Percentiles rank a stretch among this genome's conserved stretches.
Evolutionary conservation across 2,329 filamentous ascomycete species (phyloP).

Genomic region (Hortaea werneckii): DNA sequence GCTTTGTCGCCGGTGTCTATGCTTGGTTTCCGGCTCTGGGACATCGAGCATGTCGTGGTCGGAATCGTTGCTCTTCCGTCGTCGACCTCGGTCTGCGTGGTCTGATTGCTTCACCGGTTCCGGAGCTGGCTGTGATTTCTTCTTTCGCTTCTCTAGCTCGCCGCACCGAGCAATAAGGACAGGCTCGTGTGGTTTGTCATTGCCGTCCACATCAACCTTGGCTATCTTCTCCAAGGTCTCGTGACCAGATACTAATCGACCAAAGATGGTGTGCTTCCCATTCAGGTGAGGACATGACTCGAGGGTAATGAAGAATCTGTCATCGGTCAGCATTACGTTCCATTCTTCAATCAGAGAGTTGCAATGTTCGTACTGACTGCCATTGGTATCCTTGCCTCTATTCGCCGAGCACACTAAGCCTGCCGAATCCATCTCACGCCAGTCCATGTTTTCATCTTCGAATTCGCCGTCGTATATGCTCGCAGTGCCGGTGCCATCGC

Average conservation of each 20-base stretch:
- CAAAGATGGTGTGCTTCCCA: slow-evolving; percentile 34
- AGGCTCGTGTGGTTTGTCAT: slow-evolving; percentile 26
- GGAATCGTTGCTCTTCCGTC: slow-evolving; percentile 18
- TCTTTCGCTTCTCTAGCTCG: slow-evolving; percentile 28
- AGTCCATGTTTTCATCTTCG: slow-evolving; percentile 32
- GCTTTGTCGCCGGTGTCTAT: slow-evolving; percentile 23
- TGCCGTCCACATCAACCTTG: slow-evolving; percentile 27
- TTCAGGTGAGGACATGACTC: slow-evolving; percentile 30
- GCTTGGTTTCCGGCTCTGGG: slow-evolving; percentile 12
- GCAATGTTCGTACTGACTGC: slow-evolving; percentile 25
- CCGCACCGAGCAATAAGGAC: slow-evolving; percentile 30
- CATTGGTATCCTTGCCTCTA: slow-evolving; percentile 31
- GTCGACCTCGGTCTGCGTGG: slow-evolving; percentile 16
- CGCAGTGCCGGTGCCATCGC: slow-evolving; percentile 31
- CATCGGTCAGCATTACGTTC: slow-evolving; percentile 4
- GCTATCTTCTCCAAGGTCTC: slow-evolving; percentile 26
- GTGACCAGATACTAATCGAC: slow-evolving; percentile 28
- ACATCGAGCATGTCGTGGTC: slow-evolving; percentile 20
- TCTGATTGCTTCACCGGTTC: slow-evolving; percentile 1
- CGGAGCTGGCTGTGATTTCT: slow-evolving; percentile 9
- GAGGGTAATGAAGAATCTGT: slow-evolving; percentile 34
- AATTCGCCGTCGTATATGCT: slow-evolving; percentile 33
- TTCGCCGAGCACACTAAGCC: slow-evolving; percentile 34
- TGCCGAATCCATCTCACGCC: slow-evolving; percentile 30
- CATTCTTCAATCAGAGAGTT: not conserved